Conservation (phyloP, 2,329 filamentous ascomycete genomes). For the Knufia fluminis region DNA sequence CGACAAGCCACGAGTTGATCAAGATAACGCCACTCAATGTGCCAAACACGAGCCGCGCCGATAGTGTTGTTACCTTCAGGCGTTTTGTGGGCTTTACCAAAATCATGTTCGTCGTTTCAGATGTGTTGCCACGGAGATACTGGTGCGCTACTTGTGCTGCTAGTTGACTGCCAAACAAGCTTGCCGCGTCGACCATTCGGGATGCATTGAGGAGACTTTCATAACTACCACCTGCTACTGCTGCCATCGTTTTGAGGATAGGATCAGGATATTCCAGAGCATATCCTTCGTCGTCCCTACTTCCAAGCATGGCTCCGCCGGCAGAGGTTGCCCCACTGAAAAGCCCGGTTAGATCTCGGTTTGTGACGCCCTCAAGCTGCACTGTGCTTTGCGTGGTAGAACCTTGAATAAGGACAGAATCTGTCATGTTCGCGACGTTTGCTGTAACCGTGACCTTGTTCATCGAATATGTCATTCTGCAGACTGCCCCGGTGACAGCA, state of each 20-base stretch:
- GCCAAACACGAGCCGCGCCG: no score
- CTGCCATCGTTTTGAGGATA: conserved; percentile 16
- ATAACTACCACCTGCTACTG: conserved; percentile 9
- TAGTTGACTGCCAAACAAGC: conserved; percentile 10
- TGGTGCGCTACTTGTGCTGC: conserved; percentile 12
- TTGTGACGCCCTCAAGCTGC: not conserved
- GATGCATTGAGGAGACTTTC: conserved; percentile 12
- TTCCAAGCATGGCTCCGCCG: not conserved
- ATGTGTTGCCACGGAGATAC: conserved; percentile 1
- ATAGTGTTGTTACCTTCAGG: no score
- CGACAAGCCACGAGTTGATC: no score
- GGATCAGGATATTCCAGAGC: not conserved
- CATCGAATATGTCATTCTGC: not conserved
- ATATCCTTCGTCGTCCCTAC: not conserved
- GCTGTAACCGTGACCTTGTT: no score
- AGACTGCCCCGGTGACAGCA: not conserved
- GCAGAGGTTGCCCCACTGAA: not conserved
- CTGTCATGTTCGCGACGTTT: no score
- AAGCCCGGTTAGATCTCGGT: not conserved
- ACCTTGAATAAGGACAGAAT: no score
- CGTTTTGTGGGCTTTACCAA: no score
- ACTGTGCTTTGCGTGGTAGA: no score
- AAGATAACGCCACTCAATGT: no score
- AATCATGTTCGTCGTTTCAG: conserved; percentile 1
- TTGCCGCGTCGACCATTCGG: conserved; percentile 7